These are phyloP conservation scores for Ceratobasidium sp. DNA, from an alignment of 1,284 basidiomycete species.

Conservation along the genomic window DNA sequence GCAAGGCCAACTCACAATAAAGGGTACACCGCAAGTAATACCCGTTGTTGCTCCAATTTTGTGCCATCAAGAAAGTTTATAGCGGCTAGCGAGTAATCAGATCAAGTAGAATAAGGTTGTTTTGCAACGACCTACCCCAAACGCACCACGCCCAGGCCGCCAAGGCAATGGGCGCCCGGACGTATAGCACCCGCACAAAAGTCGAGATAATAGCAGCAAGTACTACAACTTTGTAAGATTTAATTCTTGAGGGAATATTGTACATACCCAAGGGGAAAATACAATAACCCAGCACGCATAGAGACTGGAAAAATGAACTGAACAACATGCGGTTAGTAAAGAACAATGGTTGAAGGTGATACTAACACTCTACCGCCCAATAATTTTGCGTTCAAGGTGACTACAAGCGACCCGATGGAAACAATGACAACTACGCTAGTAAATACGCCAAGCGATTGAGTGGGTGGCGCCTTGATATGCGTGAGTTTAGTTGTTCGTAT, in stretches of 20 bases:
- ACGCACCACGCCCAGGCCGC: slow-evolving; percentile 92
- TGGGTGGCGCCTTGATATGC: slow-evolving; percentile 69
- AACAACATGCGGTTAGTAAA: neutral
- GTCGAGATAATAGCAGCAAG: slow-evolving; percentile 85
- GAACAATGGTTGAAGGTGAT: neutral
- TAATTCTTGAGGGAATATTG: neutral
- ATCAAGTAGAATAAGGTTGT: neutral
- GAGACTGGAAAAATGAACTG: slow-evolving; percentile 93
- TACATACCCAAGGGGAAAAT: slow-evolving; percentile 43
- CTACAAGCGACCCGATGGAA: slow-evolving; percentile 83
- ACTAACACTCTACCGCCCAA: slow-evolving; percentile 91
- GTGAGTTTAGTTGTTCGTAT: too few species aligned
- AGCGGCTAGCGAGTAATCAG: slow-evolving; percentile 66
- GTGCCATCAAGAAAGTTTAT: slow-evolving; percentile 94
- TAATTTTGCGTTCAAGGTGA: slow-evolving; percentile 92
- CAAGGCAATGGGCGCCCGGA: slow-evolving; percentile 82
- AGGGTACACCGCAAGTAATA: slow-evolving; percentile 90
- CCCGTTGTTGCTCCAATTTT: slow-evolving; percentile 84
- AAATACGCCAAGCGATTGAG: slow-evolving; percentile 86
- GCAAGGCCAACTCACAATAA: slow-evolving; percentile 64
- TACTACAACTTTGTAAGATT: slow-evolving; percentile 33
- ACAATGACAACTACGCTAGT: slow-evolving; percentile 90
- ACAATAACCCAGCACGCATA: slow-evolving; percentile 75
- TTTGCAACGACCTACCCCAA: slow-evolving; percentile 70
- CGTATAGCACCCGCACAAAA: slow-evolving; percentile 82